Evolutionary conservation across 2,329 filamentous ascomycete species (phyloP), one percentile per base, ranked within the genome.

Genomic region (Scedosporium apiospermum): DNA sequence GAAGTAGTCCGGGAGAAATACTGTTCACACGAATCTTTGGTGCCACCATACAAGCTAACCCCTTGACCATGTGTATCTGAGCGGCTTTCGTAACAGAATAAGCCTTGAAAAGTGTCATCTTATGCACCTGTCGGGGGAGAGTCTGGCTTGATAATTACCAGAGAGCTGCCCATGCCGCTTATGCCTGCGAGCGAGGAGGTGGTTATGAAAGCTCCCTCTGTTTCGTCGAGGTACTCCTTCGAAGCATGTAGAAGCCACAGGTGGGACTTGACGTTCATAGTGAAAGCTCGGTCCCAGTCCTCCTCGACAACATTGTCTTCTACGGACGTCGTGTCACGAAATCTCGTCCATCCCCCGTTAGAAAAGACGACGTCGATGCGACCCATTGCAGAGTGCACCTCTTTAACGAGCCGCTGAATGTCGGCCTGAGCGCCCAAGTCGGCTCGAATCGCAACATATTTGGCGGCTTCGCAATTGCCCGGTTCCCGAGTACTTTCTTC

Each of bases 31-130:
- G 71, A 26, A 87, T 81, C 49, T 77, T 78, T 0, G 83, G 82
- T 1, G 78, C 79, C 9, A 79, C 79, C 64, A 82, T 80, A 4
- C 76, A 69, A 0, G 83, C 83, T 41, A 86, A 73, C 9, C 76
- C 77, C 66, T 82, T 85, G n/a, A 78, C 76, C 3, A 87, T 75
- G 68, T 87, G 84, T 41, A 86, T 74, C 64, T 88, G 83, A 10
- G 90, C 90, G 0, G 90, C 83, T 71, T 95, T 95, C 46, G 88
- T 89, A 21, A 93, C 87, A 0, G 86, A 80, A 69, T 95, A 95
- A 3, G 90, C 84, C 87, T 82, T 57, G 0, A 7, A 60, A 5
- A 6, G 4, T 51, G 62, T 38, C 63, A 26, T 23, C 46, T 23
- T 51, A 14, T 12, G 23, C 3, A 23, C 23, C 23, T 23, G 23